Base-by-base conservation (phyloP, 1,284 basidiomycete genomes). In the Coniophora puteana region DNA sequence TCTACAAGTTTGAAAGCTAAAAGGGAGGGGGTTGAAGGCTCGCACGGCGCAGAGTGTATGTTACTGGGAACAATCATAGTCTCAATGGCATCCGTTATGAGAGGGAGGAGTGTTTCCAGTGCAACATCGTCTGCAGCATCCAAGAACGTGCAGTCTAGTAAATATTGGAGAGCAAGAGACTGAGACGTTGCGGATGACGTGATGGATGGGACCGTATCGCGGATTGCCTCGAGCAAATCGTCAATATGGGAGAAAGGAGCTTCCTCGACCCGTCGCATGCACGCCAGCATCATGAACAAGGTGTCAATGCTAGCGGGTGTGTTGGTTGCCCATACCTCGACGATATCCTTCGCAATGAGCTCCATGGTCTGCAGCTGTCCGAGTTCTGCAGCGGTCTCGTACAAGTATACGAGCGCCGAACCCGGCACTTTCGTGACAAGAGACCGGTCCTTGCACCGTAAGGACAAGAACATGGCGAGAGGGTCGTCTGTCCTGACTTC, bases 331-430 rank as follows among this genome's bases (percentile, higher is more conserved):
- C n/a, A n/a, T n/a, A 46, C 46, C 40, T 58, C 59, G 62, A 65
- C 32, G 51, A 63, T 38, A 62, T 61, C 59, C 65, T 61, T 47
- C 27, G 61, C 27, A 49, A 61, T 52, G 62, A 45, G 20, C 65
- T 51, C 62, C 61, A 61, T 40, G 28, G 65, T 55, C 31, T 46
- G 33, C 38, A 61, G 46, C 29, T 49, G 58, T 62, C 59, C 56
- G 51, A 61, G 38, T 42, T 45, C 51, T 47, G 53, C 45, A 48
- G 59, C 62, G 24, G 48, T 49, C 24, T 59, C 50, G 17, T 58
- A 58, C 47, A 65, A 46, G 25, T 43, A 41, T 36, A 49, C 50
- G 41, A 65, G 54, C 46, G 58, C 48, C 18, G 50, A 48, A 14
- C 50, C 47, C 28, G 59, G 56, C 16, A 65, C 29, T 28, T 45